A percentile compares a stretch with the other conserved stretches of the same genome.
phyloP scores from a whole-genome alignment of 805 yeast genomes.

The Monosporozyma aerobia region DNA sequence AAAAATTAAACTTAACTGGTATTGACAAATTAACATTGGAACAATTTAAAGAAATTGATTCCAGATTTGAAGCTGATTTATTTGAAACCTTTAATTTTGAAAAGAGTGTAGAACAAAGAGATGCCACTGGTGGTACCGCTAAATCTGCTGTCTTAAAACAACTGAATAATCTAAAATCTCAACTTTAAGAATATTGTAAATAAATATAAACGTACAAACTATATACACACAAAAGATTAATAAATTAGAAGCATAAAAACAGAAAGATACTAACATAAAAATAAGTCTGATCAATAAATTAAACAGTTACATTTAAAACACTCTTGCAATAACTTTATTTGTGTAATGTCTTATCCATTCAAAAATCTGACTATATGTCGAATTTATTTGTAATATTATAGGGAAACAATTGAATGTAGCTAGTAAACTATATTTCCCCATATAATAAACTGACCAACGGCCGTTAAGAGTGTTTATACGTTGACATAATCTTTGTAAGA shows the following conservation, averaged over 20 bases:
- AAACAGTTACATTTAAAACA: neutral
- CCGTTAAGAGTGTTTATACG: constrained; percentile 12
- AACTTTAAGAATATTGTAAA: constrained; percentile 10
- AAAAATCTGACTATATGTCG: neutral
- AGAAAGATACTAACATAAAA: too few species aligned
- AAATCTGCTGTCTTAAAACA: constrained; percentile 80
- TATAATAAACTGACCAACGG: constrained; percentile 8
- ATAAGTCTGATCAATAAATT: neutral
- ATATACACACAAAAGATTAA: neutral
- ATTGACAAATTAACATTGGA: constrained; percentile 74
- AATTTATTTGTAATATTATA: neutral
- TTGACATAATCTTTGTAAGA: constrained; percentile 8
- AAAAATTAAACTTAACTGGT: constrained; percentile 64
- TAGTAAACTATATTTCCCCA: constrained; percentile 18
- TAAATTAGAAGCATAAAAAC: too few species aligned
- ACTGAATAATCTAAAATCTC: constrained; percentile 31
- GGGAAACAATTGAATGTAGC: constrained; percentile 5
- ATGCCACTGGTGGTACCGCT: constrained; percentile 96
- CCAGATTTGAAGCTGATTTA: constrained; percentile 74
- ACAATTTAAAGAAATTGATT: constrained; percentile 73
- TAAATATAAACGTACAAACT: neutral
- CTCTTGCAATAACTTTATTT: neutral
- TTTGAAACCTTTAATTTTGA: constrained; percentile 84
- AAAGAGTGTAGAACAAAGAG: constrained; percentile 89
- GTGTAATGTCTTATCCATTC: neutral